Percentiles rank a stretch among this genome's conserved stretches.
Evolutionary conservation across 768 basidiomycete genomes (phyloP).

Genomic region (Lactarius hatsudake): DNA sequence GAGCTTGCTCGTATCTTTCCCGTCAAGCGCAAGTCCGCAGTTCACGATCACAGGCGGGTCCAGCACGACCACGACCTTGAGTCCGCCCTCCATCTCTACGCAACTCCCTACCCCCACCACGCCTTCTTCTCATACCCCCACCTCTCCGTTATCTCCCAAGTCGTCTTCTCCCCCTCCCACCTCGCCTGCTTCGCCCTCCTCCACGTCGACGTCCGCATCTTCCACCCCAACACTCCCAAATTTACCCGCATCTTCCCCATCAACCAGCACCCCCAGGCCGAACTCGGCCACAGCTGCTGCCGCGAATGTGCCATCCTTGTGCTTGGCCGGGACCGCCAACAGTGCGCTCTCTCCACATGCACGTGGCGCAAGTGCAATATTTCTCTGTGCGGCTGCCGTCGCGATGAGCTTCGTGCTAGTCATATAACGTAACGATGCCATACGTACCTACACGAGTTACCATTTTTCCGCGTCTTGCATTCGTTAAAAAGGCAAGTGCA

Average conservation of each 20-base stretch:
- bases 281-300: not conserved
- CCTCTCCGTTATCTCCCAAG: not conserved
- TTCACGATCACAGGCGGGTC: slow-evolving; percentile 36
- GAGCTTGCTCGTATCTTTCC: too few species aligned
- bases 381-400: not conserved
- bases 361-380: not conserved
- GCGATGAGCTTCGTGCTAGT: not conserved
- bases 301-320: not conserved
- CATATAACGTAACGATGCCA: not conserved
- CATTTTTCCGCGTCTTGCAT: too few species aligned
- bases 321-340: not conserved
- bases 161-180: not conserved
- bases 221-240: not conserved
- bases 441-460: not conserved
- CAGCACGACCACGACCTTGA: not conserved
- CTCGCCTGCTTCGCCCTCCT: not conserved
- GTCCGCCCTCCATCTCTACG: not conserved
- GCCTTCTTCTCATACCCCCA: not conserved
- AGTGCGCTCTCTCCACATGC: not conserved
- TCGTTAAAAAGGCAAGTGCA: too few species aligned
- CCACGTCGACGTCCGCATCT: not conserved
- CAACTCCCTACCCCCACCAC: not conserved
- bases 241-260: not conserved
- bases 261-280: not conserved
- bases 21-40: slow-evolving; percentile 31